These are phyloP conservation scores for Goffeauzyma gilvescens DNA, from an alignment of 768 basidiomycete genomes.

Conservation along the genomic window DNA sequence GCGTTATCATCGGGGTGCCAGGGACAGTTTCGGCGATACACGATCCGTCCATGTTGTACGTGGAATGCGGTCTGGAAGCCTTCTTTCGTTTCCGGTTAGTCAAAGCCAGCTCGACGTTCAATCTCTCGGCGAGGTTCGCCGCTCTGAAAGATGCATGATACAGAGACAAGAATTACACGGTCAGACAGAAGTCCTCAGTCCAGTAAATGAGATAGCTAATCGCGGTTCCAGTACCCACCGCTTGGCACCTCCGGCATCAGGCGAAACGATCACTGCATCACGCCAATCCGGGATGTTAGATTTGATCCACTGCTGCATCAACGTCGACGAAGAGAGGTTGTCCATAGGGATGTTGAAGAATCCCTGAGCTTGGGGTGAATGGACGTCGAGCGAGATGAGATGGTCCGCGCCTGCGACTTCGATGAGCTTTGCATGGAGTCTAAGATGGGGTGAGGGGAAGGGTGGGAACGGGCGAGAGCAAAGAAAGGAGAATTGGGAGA, in stretches of 20 bases:
- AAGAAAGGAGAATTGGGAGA: not conserved
- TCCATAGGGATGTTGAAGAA: constrained; percentile 99
- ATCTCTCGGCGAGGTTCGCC: constrained; percentile 82
- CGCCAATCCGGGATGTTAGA: constrained; percentile 60
- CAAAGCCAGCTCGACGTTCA: constrained; percentile 90
- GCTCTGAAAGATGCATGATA: constrained; percentile 57
- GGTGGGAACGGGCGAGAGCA: not conserved
- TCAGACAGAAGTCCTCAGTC: no score
- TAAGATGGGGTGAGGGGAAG: constrained; percentile 4
- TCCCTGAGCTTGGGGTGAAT: constrained; percentile 95
- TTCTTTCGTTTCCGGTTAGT: constrained; percentile 94
- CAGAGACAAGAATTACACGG: no score
- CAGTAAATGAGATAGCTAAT: no score
- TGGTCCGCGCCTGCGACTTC: constrained; percentile 72
- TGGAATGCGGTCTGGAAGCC: not conserved
- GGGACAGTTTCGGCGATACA: constrained; percentile 13
- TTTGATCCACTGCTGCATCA: constrained; percentile 81
- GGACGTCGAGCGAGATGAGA: constrained; percentile 98
- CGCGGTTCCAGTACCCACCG: no score
- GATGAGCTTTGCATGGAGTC: constrained; percentile 87
- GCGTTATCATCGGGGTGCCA: constrained; percentile 10
- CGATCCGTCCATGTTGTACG: not conserved
- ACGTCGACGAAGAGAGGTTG: constrained; percentile 95
- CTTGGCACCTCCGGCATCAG: constrained; percentile 97
- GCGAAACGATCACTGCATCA: constrained; percentile 83